These are phyloP conservation scores for Achlya hypogyna DNA, from an alignment of 352 stramenopile genomes.

Conservation along the genomic window DNA sequence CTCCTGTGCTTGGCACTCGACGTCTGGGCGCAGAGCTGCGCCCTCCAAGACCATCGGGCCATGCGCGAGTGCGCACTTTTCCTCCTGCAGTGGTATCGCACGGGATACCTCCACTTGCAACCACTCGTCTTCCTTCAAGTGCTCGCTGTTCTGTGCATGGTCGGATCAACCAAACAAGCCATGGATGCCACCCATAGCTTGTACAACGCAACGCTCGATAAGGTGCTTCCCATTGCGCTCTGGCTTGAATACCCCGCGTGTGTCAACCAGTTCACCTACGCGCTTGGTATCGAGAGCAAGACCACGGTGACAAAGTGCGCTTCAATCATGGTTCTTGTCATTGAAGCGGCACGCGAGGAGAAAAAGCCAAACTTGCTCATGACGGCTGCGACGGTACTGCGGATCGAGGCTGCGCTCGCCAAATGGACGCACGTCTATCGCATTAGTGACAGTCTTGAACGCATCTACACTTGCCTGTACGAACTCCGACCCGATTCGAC, in stretches of 20 bases:
- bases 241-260: neutral
- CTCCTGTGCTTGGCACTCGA: neutral
- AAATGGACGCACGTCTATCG: neutral
- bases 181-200: neutral
- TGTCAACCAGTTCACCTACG: neutral
- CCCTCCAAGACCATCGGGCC: neutral
- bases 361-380: neutral
- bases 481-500: neutral
- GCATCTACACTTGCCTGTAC: neutral
- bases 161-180: neutral
- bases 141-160: neutral
- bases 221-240: neutral
- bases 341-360: neutral
- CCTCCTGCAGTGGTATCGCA: neutral
- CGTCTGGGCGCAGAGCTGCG: neutral
- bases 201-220: neutral
- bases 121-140: neutral
- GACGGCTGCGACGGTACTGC: neutral
- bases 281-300: neutral
- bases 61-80: neutral
- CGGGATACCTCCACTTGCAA: neutral
- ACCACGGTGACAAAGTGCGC: neutral
- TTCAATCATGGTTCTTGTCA: neutral
- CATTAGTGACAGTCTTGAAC: neutral
- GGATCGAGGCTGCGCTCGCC: neutral